phyloP scores from a whole-genome alignment of 805 yeast genomes.

The Hanseniaspora nectarophila region DNA sequence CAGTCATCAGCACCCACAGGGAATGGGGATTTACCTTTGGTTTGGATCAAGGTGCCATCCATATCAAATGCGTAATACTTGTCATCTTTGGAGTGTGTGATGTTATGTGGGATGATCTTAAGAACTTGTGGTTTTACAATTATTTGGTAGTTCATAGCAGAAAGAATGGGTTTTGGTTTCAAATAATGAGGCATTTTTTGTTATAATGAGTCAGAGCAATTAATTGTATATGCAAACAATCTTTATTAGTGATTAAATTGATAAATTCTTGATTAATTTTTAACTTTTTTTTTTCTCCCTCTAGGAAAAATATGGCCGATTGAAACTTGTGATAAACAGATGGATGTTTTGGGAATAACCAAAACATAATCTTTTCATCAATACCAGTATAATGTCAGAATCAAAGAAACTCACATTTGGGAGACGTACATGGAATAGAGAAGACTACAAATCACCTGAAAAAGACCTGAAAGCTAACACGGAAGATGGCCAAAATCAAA shows the following conservation, averaged over 20 bases:
- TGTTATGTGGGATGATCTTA: slow-evolving; percentile 29
- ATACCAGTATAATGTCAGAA: background rate
- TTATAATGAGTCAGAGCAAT: too few species aligned
- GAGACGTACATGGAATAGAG: slow-evolving; percentile 61
- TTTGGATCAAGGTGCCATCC: slow-evolving; percentile 63
- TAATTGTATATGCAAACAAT: too few species aligned
- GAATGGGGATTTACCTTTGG: slow-evolving; percentile 52
- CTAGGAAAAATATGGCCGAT: too few species aligned
- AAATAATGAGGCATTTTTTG: too few species aligned
- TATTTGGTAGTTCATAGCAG: slow-evolving; percentile 24
- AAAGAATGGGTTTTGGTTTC: too few species aligned
- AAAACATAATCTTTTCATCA: background rate
- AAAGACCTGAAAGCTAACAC: slow-evolving; percentile 19
- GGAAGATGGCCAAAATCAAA: slow-evolving; percentile 19
- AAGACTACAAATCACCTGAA: slow-evolving; percentile 40
- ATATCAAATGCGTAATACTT: slow-evolving; percentile 68
- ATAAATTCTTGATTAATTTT: too few species aligned
- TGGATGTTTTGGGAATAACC: background rate
- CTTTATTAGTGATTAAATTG: too few species aligned
- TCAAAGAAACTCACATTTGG: slow-evolving; percentile 33
- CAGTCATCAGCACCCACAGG: slow-evolving; percentile 58
- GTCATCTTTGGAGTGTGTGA: slow-evolving; percentile 15
- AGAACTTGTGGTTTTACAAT: slow-evolving; percentile 35
- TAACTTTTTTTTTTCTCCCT: too few species aligned
- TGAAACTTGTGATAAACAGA: too few species aligned